phyloP scores from a whole-genome alignment of 164 flowering plant genomes.

The Vitis cinerea region DNA sequence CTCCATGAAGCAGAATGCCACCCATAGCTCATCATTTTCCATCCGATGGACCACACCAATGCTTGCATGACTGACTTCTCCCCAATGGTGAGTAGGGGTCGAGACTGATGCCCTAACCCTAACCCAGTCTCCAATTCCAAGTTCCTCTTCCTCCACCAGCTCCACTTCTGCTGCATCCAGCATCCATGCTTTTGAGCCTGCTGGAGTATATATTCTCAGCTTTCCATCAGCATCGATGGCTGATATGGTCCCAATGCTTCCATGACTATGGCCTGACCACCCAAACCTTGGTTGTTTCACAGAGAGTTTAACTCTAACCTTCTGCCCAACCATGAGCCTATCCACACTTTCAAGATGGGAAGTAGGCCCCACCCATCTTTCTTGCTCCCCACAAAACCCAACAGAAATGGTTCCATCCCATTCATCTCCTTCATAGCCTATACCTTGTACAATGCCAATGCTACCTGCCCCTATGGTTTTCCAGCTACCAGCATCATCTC shows the following conservation, averaged over 20 bases:
- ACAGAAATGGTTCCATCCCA: conserved; percentile 76
- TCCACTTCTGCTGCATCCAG: conserved; percentile 91
- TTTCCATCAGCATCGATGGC: conserved; percentile 93
- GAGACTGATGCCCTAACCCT: conserved; percentile 57
- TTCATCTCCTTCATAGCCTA: conserved; percentile 63
- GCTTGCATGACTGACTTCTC: conserved; percentile 78
- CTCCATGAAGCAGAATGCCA: conserved; percentile 91
- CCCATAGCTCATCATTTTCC: conserved; percentile 79
- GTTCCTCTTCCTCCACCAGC: conserved; percentile 69
- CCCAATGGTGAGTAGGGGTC: conserved; percentile 89
- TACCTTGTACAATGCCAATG: conserved; percentile 87
- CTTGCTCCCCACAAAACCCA: conserved; percentile 93
- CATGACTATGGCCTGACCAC: conserved; percentile 88
- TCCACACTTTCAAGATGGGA: conserved; percentile 58
- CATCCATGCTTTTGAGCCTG: conserved; percentile 87
- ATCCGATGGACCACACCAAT: conserved; percentile 89
- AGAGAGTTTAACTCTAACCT: conserved; percentile 55
- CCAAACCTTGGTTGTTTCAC: conserved; percentile 96
- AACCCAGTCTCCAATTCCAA: conserved; percentile 84
- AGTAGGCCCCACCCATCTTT: conserved; percentile 72
- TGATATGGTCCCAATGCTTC: conserved; percentile 70
- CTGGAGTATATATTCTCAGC: conserved; percentile 83
- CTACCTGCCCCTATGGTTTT: conserved; percentile 78
- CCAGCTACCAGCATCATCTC: conserved; percentile 53
- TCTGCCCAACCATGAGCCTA: conserved; percentile 59